phyloP scores from a whole-genome alignment of 352 stramenopile species.

The Globisporangium irregulare region DNA sequence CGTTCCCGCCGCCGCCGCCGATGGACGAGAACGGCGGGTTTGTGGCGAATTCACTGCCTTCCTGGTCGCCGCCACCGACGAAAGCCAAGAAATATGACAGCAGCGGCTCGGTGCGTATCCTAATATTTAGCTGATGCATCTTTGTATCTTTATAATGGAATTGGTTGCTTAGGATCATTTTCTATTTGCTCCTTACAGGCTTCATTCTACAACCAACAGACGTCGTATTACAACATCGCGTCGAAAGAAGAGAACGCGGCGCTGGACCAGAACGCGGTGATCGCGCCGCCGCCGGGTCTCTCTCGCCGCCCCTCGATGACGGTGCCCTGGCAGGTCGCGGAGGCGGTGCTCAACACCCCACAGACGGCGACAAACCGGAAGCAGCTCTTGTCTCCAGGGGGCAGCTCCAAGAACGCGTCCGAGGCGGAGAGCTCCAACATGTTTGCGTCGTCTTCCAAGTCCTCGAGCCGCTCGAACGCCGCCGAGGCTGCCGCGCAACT shows the following conservation, averaged over 20 bases:
- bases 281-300: slow-evolving; percentile 65
- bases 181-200: slow-evolving; percentile 17
- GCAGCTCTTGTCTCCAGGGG: slow-evolving; percentile 42
- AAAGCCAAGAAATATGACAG: slow-evolving; percentile 71
- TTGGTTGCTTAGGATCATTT: not conserved
- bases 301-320: slow-evolving; percentile 81
- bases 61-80: slow-evolving; percentile 73
- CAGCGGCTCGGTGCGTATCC: slow-evolving; percentile 17
- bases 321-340: slow-evolving; percentile 81
- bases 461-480: slow-evolving; percentile 35
- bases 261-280: slow-evolving; percentile 65
- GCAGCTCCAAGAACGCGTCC: slow-evolving; percentile 23
- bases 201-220: slow-evolving; percentile 73
- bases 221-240: slow-evolving; percentile 67
- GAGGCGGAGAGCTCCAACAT: slow-evolving; percentile 35
- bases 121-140: not conserved
- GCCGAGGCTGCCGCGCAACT: slow-evolving; percentile 68
- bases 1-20: slow-evolving; percentile 69
- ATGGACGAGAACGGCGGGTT: slow-evolving; percentile 66
- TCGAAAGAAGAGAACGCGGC: slow-evolving; percentile 51
- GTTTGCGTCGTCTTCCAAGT: slow-evolving; percentile 25
- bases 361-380: slow-evolving; percentile 69
- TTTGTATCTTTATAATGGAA: not conserved
- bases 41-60: slow-evolving; percentile 60
- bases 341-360: slow-evolving; percentile 78